Conservation (phyloP, 2,329 filamentous ascomycete genomes). For the Cladosporium sp. region DNA sequence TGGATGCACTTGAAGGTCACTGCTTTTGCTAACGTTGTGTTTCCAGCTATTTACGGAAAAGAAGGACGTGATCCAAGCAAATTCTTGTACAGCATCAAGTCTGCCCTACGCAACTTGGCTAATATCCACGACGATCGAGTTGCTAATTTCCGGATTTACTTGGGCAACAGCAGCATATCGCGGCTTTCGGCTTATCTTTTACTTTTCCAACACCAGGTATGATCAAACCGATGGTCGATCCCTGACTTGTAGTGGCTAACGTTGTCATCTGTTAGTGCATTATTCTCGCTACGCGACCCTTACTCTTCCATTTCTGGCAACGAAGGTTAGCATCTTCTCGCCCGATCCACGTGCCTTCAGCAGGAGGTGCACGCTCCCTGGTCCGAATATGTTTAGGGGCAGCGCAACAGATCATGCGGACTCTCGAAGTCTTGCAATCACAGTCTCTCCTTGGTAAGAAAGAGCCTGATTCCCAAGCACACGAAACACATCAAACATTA, state of each 20-base stretch:
- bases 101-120: slow-evolving; percentile 20
- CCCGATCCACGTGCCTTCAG: slow-evolving; percentile 13
- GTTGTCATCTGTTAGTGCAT: slow-evolving; percentile 12
- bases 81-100: slow-evolving; percentile 21
- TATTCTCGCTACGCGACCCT: slow-evolving; percentile 12
- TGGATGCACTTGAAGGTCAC: background rate
- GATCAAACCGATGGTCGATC: background rate
- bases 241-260: background rate
- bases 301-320: slow-evolving; percentile 38
- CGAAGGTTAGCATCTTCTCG: slow-evolving; percentile 7
- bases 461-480: slow-evolving; percentile 7
- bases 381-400: slow-evolving; percentile 15
- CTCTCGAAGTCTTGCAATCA: slow-evolving; percentile 13
- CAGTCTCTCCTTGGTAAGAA: slow-evolving; percentile 12
- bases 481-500: background rate
- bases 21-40: background rate
- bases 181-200: slow-evolving; percentile 21
- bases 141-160: slow-evolving; percentile 16
- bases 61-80: slow-evolving; percentile 17
- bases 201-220: slow-evolving; percentile 22
- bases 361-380: slow-evolving; percentile 12
- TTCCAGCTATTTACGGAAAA: slow-evolving; percentile 21
- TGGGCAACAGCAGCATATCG: slow-evolving; percentile 18
- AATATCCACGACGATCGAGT: slow-evolving; percentile 20
- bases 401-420: slow-evolving; percentile 15